Conservation (phyloP, 495 filamentous ascomycete genomes). For the Aspergillus campestris region DNA sequence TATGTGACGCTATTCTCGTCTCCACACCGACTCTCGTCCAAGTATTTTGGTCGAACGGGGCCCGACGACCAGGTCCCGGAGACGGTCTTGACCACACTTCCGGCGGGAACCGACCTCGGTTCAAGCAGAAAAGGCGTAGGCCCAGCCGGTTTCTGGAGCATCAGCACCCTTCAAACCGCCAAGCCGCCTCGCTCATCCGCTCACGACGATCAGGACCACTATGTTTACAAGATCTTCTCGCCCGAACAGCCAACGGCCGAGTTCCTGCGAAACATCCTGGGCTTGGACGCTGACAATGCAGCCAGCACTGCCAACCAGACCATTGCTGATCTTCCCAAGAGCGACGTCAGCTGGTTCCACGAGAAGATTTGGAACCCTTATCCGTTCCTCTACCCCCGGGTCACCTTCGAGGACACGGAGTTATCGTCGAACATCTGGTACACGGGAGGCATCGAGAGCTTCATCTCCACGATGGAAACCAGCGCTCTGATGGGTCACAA, state of each 20-base stretch:
- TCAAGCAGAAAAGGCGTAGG: slow-evolving; percentile 51
- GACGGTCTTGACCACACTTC: slow-evolving; percentile 75
- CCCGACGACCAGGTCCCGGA: slow-evolving; percentile 50
- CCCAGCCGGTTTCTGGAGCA: slow-evolving; percentile 73
- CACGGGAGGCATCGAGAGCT: slow-evolving; percentile 86
- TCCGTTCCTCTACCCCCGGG: slow-evolving; percentile 70
- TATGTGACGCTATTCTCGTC: slow-evolving; percentile 88
- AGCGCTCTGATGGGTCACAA: slow-evolving; percentile 94
- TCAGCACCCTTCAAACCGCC: slow-evolving; percentile 65
- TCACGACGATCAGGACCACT: slow-evolving; percentile 46
- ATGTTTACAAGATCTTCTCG: slow-evolving; percentile 95
- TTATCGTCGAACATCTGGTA: slow-evolving; percentile 68
- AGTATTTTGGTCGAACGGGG: slow-evolving; percentile 57
- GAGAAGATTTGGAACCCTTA: slow-evolving; percentile 74
- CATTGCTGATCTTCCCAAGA: slow-evolving; percentile 27
- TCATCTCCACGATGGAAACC: slow-evolving; percentile 98
- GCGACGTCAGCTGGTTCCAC: slow-evolving; percentile 71
- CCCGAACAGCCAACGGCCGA: slow-evolving; percentile 53
- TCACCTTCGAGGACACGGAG: slow-evolving; percentile 77
- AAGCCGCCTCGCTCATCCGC: slow-evolving; percentile 43
- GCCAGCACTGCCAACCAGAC: slow-evolving; percentile 13
- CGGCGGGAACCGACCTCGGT: slow-evolving; percentile 42
- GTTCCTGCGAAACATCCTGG: slow-evolving; percentile 48
- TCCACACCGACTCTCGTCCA: slow-evolving; percentile 55
- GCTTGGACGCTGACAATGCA: slow-evolving; percentile 15